Conservation (phyloP, 371 early-diverging fungal genomes). For the Rhizomucor miehei region DNA sequence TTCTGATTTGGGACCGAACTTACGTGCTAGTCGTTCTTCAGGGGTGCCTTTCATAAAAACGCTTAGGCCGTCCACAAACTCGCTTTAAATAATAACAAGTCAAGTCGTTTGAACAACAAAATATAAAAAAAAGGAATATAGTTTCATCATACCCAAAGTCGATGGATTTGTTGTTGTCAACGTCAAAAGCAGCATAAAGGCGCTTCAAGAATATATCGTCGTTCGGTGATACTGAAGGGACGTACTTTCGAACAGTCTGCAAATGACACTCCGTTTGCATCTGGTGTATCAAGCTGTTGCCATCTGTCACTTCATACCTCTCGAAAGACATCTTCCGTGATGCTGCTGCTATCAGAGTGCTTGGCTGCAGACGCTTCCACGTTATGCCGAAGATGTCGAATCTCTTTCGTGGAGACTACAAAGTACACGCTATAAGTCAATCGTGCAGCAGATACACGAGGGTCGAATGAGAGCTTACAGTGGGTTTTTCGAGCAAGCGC, state of each 20-base stretch:
- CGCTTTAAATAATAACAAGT: slow-evolving; percentile 23
- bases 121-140: background rate
- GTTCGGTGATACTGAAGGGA: slow-evolving; percentile 52
- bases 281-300: background rate
- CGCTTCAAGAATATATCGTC: slow-evolving; percentile 77
- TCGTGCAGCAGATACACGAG: background rate
- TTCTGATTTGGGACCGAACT: slow-evolving; percentile 16
- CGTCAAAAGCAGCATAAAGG: slow-evolving; percentile 80
- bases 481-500: slow-evolving; percentile 54
- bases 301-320: slow-evolving; percentile 37
- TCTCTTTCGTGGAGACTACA: slow-evolving; percentile 67
- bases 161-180: slow-evolving; percentile 63
- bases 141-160: slow-evolving; percentile 51
- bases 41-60: slow-evolving; percentile 79
- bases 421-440: background rate
- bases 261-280: background rate
- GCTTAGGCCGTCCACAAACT: slow-evolving; percentile 77
- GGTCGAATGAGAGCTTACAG: slow-evolving; percentile 30
- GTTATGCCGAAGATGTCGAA: slow-evolving; percentile 61
- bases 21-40: slow-evolving; percentile 78
- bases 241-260: slow-evolving; percentile 41
- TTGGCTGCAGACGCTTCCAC: slow-evolving; percentile 55
- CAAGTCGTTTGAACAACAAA: background rate
- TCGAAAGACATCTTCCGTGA: slow-evolving; percentile 75
- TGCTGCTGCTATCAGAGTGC: slow-evolving; percentile 41